Evolutionary conservation across 208 protist genomes (phyloP).

Genomic region (Vickermania spadyakhi): DNA sequence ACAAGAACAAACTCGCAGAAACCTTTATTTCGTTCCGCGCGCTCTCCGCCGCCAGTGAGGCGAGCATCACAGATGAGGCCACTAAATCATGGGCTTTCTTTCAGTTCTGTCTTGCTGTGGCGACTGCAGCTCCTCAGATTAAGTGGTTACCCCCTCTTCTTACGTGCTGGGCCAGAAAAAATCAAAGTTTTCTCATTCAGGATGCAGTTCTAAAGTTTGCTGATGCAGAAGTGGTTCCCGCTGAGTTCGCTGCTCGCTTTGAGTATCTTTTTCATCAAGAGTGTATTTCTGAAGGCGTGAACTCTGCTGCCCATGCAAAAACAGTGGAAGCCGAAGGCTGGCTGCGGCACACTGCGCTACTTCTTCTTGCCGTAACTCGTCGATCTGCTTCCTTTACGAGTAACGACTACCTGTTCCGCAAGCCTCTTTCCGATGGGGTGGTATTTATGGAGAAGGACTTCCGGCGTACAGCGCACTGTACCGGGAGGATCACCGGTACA

Average conservation of each 20-base stretch:
- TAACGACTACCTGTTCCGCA: slow-evolving; percentile 4
- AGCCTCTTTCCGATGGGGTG: slow-evolving; percentile 14
- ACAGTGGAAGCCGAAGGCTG: slow-evolving; percentile 13
- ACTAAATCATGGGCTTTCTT: no score
- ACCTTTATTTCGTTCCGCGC: not conserved
- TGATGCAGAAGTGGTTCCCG: not conserved
- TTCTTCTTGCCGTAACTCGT: slow-evolving; percentile 29
- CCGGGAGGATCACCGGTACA: not conserved
- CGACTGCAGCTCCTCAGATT: not conserved
- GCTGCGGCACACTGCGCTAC: slow-evolving; percentile 25
- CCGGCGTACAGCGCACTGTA: not conserved
- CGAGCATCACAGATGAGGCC: no score
- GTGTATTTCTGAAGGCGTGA: not conserved
- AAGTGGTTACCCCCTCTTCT: not conserved
- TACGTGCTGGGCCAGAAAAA: not conserved
- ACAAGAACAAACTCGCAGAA: not conserved
- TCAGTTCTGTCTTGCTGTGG: no score
- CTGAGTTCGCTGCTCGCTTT: not conserved
- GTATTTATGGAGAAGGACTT: not conserved
- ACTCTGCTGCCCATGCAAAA: no score
- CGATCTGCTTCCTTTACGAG: slow-evolving; percentile 9
- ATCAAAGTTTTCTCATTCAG: not conserved
- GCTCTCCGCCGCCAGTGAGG: not conserved
- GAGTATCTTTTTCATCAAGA: not conserved
- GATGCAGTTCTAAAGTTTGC: not conserved